These are phyloP conservation scores for Thelephora terrestris DNA, from an alignment of 1,284 basidiomycete genomes.

Conservation along the genomic window DNA sequence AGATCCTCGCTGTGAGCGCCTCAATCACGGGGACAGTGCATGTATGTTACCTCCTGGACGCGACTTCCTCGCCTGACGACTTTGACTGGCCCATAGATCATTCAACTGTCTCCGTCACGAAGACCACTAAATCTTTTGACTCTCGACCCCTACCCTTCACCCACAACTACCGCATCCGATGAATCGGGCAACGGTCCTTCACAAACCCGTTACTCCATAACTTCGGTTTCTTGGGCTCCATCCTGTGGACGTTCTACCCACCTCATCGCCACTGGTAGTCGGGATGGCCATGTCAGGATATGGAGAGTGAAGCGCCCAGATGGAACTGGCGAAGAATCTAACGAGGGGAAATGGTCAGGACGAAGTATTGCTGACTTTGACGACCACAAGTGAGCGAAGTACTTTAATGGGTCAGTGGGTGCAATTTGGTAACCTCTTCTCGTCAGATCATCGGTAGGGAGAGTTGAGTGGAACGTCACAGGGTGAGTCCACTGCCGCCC, in stretches of 20 bases:
- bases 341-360: slow-evolving; percentile 58
- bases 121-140: slow-evolving; percentile 25
- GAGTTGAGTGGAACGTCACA: slow-evolving; percentile 83
- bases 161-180: slow-evolving; percentile 23
- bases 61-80: slow-evolving; percentile 1
- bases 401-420: neutral
- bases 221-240: slow-evolving; percentile 83
- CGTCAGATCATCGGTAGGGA: slow-evolving; percentile 50
- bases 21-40: slow-evolving; percentile 69
- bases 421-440: neutral
- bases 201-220: slow-evolving; percentile 49
- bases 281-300: slow-evolving; percentile 81
- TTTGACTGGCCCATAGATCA: slow-evolving; percentile 29
- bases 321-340: slow-evolving; percentile 30
- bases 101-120: slow-evolving; percentile 48
- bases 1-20: slow-evolving; percentile 67
- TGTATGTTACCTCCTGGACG: slow-evolving; percentile 28
- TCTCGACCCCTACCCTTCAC: slow-evolving; percentile 22
- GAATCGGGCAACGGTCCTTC: slow-evolving; percentile 21
- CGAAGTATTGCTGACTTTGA: slow-evolving; percentile 78
- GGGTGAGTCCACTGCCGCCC: slow-evolving; percentile 41
- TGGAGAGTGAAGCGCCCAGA: slow-evolving; percentile 65
- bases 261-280: slow-evolving; percentile 77
- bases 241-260: slow-evolving; percentile 88
- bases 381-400: slow-evolving; percentile 52